These are phyloP conservation scores for Pseudogymnoascus sp. DNA, from an alignment of 2,329 filamentous ascomycete genomes.

Conservation along the genomic window DNA sequence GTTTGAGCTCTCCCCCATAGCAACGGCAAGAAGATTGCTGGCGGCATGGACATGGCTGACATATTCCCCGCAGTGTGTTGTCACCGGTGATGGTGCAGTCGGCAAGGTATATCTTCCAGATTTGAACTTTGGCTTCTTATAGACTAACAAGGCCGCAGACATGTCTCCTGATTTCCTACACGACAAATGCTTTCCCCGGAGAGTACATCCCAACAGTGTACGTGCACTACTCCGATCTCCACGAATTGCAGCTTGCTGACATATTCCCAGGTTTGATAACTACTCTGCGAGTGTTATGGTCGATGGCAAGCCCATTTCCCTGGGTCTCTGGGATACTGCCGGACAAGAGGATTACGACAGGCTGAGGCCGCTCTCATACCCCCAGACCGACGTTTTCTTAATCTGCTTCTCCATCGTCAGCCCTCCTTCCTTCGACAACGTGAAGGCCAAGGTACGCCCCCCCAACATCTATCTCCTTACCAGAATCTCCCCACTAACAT, in stretches of 20 bases:
- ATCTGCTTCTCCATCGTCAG: conserved; percentile 98
- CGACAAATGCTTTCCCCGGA: conserved; percentile 98
- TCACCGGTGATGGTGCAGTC: conserved; percentile 98
- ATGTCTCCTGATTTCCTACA: conserved; percentile 98
- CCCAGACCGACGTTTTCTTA: conserved; percentile 95
- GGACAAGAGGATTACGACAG: conserved; percentile 98
- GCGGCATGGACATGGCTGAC: conserved; percentile 13
- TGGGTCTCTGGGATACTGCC: conserved; percentile 97
- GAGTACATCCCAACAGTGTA: conserved; percentile 99
- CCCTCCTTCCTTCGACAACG: conserved; percentile 97
- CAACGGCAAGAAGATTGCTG: conserved; percentile 11
- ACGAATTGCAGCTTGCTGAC: conserved; percentile 16
- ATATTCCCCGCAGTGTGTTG: conserved; percentile 65
- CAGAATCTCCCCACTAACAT: conserved; percentile 10
- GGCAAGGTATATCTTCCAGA: conserved; percentile 64
- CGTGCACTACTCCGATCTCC: conserved; percentile 29
- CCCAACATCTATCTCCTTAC: background rate
- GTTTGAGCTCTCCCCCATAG: conserved; percentile 39
- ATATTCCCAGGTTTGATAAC: conserved; percentile 73
- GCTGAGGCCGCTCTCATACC: conserved; percentile 89
- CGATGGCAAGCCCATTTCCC: conserved; percentile 92
- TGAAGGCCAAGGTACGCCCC: conserved; percentile 80
- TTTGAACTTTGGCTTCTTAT: background rate
- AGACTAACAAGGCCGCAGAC: conserved; percentile 52
- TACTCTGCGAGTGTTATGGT: conserved; percentile 99